Evolutionary conservation across 1,284 basidiomycete genomes (phyloP), one percentile per base, ranked within the genome.

Genomic region (Apiotrichum laibachii): DNA sequence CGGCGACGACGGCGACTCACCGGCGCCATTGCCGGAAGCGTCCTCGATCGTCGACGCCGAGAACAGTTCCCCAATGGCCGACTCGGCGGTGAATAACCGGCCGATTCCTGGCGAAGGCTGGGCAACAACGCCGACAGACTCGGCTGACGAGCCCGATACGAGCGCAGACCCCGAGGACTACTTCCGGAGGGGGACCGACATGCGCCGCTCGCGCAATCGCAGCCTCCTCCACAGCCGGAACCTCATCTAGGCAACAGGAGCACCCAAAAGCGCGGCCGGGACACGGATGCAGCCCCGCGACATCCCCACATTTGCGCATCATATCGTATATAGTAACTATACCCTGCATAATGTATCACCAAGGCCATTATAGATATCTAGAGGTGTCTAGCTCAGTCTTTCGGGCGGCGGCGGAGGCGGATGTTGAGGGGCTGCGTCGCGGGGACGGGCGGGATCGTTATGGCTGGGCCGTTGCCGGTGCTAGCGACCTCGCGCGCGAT

Each of bases 341-440:
- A 50, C 49, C 49, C 37, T 50, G 34, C 49, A 56, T 37, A 31
- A 37, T 56, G 48, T 51, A 56, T 34, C 50, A 46, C 45, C 56
- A 39, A 43, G 15, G n/a, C 43, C 11, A 35, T 11, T 53, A 12
- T 21, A 46, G n/a, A 39, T 21, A 44, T 42, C 8, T 42, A 18
- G 18, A 2, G 1, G 26, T 22, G 31, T 33, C 21, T 10, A 34
- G n/a, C n/a, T n/a, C n/a, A n/a, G 5, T 40, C 37, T 21, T 52
- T 34, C 9, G 45, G 39, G 39, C 51, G 51, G 12, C 56, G 50
- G 50, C 56, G 56, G 6, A 57, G 56, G 19, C 56, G 56, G 37
- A 57, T 46, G 22, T 50, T 40, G 2, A 12, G 21, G n/a, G 15
- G 26, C 26, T 31, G 26, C 26, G 26, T 31, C 26, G 26, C 7